Base-by-base conservation (phyloP, 768 basidiomycete species). In the Phlebiopsis gigantea region DNA sequence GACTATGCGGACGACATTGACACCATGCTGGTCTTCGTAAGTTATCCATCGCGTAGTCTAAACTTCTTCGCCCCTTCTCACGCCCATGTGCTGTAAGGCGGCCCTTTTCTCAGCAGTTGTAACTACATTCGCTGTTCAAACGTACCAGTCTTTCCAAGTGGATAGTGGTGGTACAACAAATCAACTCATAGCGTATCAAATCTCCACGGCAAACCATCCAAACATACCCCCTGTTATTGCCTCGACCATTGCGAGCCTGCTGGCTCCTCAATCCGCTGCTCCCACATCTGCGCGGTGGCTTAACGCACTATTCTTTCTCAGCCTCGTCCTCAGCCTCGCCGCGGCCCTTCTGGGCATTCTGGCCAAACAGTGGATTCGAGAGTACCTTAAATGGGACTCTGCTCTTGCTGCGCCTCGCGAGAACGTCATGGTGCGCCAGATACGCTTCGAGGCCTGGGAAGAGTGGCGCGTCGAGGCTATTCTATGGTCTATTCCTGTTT, bases 351-450 rank as follows among this genome's bases (percentile, higher is more conserved):
- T 58, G 4, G 51, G 45, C 8, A 53, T 58, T 8, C 51, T 53
- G 14, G 57, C 29, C 14, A 53, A 47, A 45, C 57, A 58, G 25
- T 58, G 57, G 57, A 43, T 58, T 9, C 30, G 56, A 10, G 56
- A 57, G 42, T 57, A 48, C n/a, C 47, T 48, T 6, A 48, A 29
- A 46, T 61, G 22, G 57, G 57, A 17, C 53, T 60, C 21, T 61
- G 48, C 44, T 5, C 17, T 63, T n/a, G 62, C 62, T 1, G 61
- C 61, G 19, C 51, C 67, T 1, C 59, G 63, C 10, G 62, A 63
- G 31, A 58, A 62, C 41, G 62, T 61, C 8, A 62, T 61, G 4
- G 48, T 60, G 14, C 65, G 66, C 2, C 68, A 68, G 17, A 63
- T 63, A 22, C 63, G 68, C 17, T 49, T 60, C 21, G 56, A 63